Conservation (phyloP, 2,329 filamentous ascomycete genomes). For the Scortechinia acanthostroma region DNA sequence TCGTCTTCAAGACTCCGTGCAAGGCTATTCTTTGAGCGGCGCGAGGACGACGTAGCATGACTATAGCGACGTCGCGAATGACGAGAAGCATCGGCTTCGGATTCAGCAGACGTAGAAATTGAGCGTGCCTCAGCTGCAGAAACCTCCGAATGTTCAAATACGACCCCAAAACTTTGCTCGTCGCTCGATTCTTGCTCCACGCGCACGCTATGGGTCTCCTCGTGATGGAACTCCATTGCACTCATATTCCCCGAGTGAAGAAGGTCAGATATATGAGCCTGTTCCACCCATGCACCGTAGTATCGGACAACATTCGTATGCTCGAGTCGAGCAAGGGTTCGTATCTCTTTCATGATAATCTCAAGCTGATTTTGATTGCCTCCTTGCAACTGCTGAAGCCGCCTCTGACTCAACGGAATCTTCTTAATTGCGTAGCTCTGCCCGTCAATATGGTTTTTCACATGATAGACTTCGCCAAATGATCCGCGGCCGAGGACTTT, state of each 20-base stretch:
- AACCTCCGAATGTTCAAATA: background rate
- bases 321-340: slow-evolving; percentile 18
- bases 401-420: background rate
- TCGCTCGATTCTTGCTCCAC: background rate
- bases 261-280: slow-evolving; percentile 9
- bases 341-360: slow-evolving; percentile 17
- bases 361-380: slow-evolving; percentile 15
- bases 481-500: background rate
- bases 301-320: slow-evolving; percentile 21
- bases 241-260: background rate
- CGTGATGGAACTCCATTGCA: background rate
- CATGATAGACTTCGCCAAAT: background rate
- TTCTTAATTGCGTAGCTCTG: background rate
- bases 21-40: background rate
- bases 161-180: background rate
- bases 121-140: background rate
- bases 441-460: slow-evolving; percentile 1
- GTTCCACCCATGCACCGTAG: slow-evolving; percentile 19
- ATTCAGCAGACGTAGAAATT: no score
- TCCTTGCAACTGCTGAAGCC: background rate
- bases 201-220: background rate
- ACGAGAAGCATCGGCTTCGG: no score
- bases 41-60: background rate
- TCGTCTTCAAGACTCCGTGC: slow-evolving; percentile 17
- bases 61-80: background rate